These are phyloP conservation scores for Medicago arabica DNA, from an alignment of 306 rosid genomes.

Conservation along the genomic window DNA sequence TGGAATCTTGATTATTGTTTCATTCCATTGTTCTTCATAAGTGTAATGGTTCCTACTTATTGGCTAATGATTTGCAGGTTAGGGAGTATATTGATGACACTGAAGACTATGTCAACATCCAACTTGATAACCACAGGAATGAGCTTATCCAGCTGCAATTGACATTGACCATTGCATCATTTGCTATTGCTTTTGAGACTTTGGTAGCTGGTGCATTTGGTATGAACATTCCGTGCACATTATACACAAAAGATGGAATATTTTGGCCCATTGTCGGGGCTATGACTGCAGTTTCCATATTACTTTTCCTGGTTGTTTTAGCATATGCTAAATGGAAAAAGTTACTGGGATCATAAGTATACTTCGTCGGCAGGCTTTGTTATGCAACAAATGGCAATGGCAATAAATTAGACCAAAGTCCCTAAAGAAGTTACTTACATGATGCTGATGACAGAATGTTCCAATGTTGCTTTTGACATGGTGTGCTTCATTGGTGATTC, in stretches of 20 bases:
- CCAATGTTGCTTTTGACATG: not conserved
- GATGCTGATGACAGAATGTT: slow-evolving; percentile 27
- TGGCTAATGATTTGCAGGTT: slow-evolving; percentile 64
- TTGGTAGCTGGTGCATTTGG: slow-evolving; percentile 76
- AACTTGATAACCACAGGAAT: slow-evolving; percentile 95
- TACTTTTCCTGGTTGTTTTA: slow-evolving; percentile 67
- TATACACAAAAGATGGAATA: slow-evolving; percentile 40
- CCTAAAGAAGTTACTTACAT: not conserved
- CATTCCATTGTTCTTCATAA: slow-evolving; percentile 15
- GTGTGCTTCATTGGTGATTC: slow-evolving; percentile 8
- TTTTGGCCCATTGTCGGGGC: slow-evolving; percentile 62
- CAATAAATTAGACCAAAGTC: slow-evolving; percentile 9
- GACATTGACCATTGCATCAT: slow-evolving; percentile 89
- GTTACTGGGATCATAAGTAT: slow-evolving; percentile 75
- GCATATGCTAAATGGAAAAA: slow-evolving; percentile 96
- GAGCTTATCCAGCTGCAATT: slow-evolving; percentile 98
- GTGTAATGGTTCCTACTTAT: slow-evolving; percentile 27
- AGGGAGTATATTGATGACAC: slow-evolving; percentile 97
- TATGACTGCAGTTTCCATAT: slow-evolving; percentile 47
- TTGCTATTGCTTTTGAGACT: slow-evolving; percentile 80
- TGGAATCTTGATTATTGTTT: not conserved
- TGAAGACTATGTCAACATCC: slow-evolving; percentile 94
- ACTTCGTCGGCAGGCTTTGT: slow-evolving; percentile 4
- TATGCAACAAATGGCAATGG: slow-evolving; percentile 10
- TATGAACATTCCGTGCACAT: slow-evolving; percentile 82